Evolutionary conservation across 108 stramenopile genomes (phyloP), one percentile per base, ranked within the genome.

Genomic region (Seminavis robusta): DNA sequence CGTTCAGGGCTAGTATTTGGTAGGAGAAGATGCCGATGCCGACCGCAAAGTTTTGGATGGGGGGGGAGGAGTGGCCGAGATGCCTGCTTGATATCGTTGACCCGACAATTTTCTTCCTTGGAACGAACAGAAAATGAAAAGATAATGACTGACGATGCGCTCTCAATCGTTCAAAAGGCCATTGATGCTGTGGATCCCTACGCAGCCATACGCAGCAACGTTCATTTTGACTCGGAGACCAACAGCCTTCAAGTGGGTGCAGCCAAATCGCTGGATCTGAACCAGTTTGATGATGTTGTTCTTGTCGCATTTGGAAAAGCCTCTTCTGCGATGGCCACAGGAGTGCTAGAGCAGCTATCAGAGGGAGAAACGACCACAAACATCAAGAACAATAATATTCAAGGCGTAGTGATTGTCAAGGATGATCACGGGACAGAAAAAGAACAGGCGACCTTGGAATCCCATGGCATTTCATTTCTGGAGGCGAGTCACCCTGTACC

Each of bases 401-500:
- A n/a, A n/a, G 91, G 91, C n/a, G 52, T 82, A 11, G 81, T 83
- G 4, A 87, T 93, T 48, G 78, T 79, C 60, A 93, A 93, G 63
- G 91, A 93, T 62, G 86, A 70, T 50, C 91, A 93, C 71, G 88
- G 78, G 24, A 83, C 83, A 9, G 11, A 45, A 15, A 54, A 80
- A 31, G 86, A 87, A 61, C 40, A 67, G n/a, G 49, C 71, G 41
- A 29, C 42, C n/a, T 53, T 92, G 45, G 15, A 55, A 2, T 43
- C 52, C 24, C 52, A 56, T n/a, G 66, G 60, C 49, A 71, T 71
- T 78, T 30, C 45, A 53, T 65, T 87, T 2, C 69, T 66, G 39
- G 52, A 77, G 32, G 88, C 91, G 1, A 80, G 84, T 0, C 91
- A 93, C 73, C 91, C 91, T 8, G 73, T 93, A 28, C 91, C 91